These are phyloP conservation scores for Knoxdaviesia proteae DNA, from an alignment of 2,329 filamentous ascomycete species.

Conservation along the genomic window DNA sequence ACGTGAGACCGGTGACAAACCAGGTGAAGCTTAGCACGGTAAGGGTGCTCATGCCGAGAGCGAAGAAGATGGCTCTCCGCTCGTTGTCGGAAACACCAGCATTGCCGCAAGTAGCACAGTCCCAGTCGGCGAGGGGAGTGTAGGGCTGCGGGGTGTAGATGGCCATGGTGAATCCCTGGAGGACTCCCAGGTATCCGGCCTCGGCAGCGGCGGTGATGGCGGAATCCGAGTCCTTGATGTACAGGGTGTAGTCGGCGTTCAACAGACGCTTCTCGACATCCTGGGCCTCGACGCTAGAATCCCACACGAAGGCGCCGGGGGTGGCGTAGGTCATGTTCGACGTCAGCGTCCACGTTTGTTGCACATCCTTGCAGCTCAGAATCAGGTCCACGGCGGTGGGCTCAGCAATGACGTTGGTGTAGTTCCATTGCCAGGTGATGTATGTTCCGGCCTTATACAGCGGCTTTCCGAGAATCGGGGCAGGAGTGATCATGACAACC, in stretches of 20 bases:
- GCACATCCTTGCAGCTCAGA: conserved; percentile 29
- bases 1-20: conserved; percentile 34
- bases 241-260: conserved; percentile 35
- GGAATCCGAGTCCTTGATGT: conserved; percentile 38
- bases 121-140: conserved; percentile 27
- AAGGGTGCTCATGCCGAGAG: conserved; percentile 29
- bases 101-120: conserved; percentile 35
- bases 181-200: conserved; percentile 33
- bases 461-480: conserved; percentile 19
- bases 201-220: conserved; percentile 26
- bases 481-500: conserved; percentile 31
- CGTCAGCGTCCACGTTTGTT: conserved; percentile 37
- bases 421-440: conserved; percentile 44
- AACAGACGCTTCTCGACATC: conserved; percentile 24
- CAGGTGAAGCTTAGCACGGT: conserved; percentile 42
- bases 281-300: conserved; percentile 29
- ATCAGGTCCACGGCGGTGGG: conserved; percentile 41
- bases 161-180: conserved; percentile 30
- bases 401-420: conserved; percentile 35
- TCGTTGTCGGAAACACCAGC: conserved; percentile 19
- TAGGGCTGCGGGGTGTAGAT: conserved; percentile 34
- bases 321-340: conserved; percentile 39
- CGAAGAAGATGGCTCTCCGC: conserved; percentile 25
- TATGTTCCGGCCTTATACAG: conserved; percentile 40
- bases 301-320: conserved; percentile 33